phyloP scores from a whole-genome alignment of 495 filamentous ascomycete species.

The Pyrenula massariospora region DNA sequence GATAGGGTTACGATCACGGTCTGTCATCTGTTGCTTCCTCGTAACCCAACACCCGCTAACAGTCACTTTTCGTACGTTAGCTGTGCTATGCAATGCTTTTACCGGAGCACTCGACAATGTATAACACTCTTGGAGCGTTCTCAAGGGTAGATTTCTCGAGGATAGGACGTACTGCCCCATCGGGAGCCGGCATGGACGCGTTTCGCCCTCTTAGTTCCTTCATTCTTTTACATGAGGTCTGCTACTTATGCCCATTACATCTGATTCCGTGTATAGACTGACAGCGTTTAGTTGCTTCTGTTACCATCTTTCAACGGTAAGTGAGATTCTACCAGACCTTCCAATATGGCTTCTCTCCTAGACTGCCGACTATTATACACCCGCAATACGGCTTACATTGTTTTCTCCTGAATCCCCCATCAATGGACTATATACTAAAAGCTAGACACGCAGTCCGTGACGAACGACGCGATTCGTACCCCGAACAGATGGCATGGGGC shows the following conservation, averaged over 20 bases:
- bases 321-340: background rate
- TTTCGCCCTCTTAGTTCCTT: background rate
- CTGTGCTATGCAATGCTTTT: background rate
- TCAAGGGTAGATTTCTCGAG: background rate
- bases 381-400: background rate
- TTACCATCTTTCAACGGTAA: background rate
- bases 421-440: background rate
- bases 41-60: background rate
- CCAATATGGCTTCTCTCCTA: background rate
- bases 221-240: too few species aligned
- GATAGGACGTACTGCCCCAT: background rate
- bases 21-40: background rate
- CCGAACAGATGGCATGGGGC: background rate
- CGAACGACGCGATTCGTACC: background rate
- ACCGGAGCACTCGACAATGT: too few species aligned
- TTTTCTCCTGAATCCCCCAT: background rate
- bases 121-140: too few species aligned
- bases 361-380: background rate
- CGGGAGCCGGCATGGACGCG: background rate
- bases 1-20: background rate
- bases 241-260: too few species aligned
- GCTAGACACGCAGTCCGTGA: background rate
- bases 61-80: background rate
- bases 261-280: too few species aligned
- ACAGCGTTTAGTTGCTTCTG: too few species aligned